Percentiles rank a stretch among this genome's conserved stretches.
These are phyloP conservation scores for Leishmania tropica DNA, from an alignment of 208 protist genomes.

Conservation along the genomic window DNA sequence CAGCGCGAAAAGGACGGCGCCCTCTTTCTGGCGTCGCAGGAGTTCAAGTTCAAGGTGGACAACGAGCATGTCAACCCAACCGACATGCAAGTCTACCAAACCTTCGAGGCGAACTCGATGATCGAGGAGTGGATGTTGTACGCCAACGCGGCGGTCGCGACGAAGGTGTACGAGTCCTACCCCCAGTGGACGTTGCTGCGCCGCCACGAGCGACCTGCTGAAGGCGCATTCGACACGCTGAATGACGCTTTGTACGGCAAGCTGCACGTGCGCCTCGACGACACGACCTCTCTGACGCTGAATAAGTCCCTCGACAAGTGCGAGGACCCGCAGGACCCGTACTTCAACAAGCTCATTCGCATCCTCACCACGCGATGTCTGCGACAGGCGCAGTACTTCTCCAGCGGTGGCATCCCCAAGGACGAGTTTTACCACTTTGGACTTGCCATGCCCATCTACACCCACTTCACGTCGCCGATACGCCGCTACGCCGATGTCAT, in stretches of 20 bases:
- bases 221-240: constrained; percentile 84
- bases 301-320: constrained; percentile 87
- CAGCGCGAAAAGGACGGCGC: constrained; percentile 82
- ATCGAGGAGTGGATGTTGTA: constrained; percentile 98
- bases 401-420: constrained; percentile 72
- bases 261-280: constrained; percentile 72
- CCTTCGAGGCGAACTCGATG: constrained; percentile 94
- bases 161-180: constrained; percentile 76
- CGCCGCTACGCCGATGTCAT: constrained; percentile 95
- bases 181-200: constrained; percentile 89
- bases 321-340: constrained; percentile 74
- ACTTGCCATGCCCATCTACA: constrained; percentile 95
- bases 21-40: constrained; percentile 87
- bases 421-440: constrained; percentile 94
- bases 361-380: constrained; percentile 93
- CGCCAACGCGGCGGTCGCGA: constrained; percentile 93
- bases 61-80: constrained; percentile 88
- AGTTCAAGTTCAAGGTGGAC: constrained; percentile 93
- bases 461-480: constrained; percentile 96
- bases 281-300: constrained; percentile 80
- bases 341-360: constrained; percentile 93
- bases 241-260: constrained; percentile 77
- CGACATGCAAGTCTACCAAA: constrained; percentile 91
- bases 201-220: constrained; percentile 86
- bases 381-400: constrained; percentile 94